Percentiles rank a stretch among this genome's conserved stretches.
These are phyloP conservation scores for Cytospora paraplurivora DNA, from an alignment of 2,329 filamentous ascomycete genomes.

Conservation along the genomic window DNA sequence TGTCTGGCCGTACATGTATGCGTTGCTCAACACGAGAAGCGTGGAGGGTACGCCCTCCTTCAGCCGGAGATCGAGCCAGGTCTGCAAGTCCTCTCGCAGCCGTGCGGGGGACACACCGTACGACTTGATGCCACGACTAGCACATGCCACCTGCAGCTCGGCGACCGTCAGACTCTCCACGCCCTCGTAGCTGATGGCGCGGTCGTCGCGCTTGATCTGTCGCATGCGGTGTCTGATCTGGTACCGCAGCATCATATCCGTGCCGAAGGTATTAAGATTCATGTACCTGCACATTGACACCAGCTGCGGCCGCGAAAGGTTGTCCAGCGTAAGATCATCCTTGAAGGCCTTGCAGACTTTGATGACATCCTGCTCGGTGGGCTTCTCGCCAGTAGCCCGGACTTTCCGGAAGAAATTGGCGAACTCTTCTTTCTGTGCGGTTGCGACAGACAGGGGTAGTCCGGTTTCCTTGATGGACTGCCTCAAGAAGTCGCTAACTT, in stretches of 20 bases:
- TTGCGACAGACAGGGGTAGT: slow-evolving; percentile 79
- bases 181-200: slow-evolving; percentile 90
- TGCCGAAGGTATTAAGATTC: slow-evolving; percentile 96
- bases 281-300: slow-evolving; percentile 99
- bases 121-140: slow-evolving; percentile 87
- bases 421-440: slow-evolving; percentile 90
- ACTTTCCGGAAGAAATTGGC: slow-evolving; percentile 97
- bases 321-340: slow-evolving; percentile 95
- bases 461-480: slow-evolving; percentile 92
- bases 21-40: slow-evolving; percentile 91
- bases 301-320: slow-evolving; percentile 90
- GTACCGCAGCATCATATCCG: slow-evolving; percentile 96
- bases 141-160: slow-evolving; percentile 90
- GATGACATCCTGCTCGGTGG: slow-evolving; percentile 88
- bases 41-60: slow-evolving; percentile 96
- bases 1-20: slow-evolving; percentile 88
- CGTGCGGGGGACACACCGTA: slow-evolving; percentile 87
- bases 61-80: slow-evolving; percentile 91
- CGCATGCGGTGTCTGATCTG: slow-evolving; percentile 97
- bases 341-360: slow-evolving; percentile 99
- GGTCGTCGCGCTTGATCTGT: slow-evolving; percentile 98
- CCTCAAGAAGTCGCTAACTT: slow-evolving; percentile 88
- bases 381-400: slow-evolving; percentile 84
- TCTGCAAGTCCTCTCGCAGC: slow-evolving; percentile 85
- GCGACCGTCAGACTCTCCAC: slow-evolving; percentile 90